Base-by-base conservation (phyloP, 73 alveolate species). In the Paramecium pentaurelia region DNA sequence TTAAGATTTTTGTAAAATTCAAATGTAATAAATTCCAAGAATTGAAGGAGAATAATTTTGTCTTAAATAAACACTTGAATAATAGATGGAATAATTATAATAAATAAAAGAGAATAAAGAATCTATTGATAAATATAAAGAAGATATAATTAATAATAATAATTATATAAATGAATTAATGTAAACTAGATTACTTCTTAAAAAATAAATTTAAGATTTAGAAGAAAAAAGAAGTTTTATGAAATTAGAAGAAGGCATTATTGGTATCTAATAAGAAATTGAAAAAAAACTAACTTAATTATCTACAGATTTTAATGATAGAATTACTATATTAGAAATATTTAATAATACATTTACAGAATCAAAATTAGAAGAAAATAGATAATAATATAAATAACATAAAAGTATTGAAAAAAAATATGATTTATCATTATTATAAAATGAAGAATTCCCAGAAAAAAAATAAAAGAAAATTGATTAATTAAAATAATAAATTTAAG, bases 171-270 rank as follows among this genome's bases (percentile, higher is more conserved):
- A 28, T 8, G 49, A 64, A 2, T 32, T 64, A 4, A 32, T 64
- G 20, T 32, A 6, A 3, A 64, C 47, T 5, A 64, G 47, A 64
- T 11, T 32, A 6, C 47, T 25, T 6, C 11, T 64, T 1, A 64
- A 12, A 34, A 64, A 64, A 34, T 12, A 64, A 28, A 64, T 60
- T 60, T 14, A 60, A 25, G 77, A 60, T 60, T 30, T 60, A 11
- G 77, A 60, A 60, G 77, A 60, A 60, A 60, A 60, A 30, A 60
- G 77, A 60, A 60, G 77, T 60, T 60, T 60, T 30, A 60, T 60
- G 77, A 60, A 60, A 60, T 30, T 60, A 11, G 77, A 60, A 20
- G 77, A 25, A 27, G 77, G 77, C 6, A 60, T 60, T 30, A 60
- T 60, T 22, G 77, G 4, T 60, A 60, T 60, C 6, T 20, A 60